Evolutionary conservation across 306 rosid genomes (phyloP), one percentile per base, ranked within the genome.

Genomic region (Dryas drummondii): DNA sequence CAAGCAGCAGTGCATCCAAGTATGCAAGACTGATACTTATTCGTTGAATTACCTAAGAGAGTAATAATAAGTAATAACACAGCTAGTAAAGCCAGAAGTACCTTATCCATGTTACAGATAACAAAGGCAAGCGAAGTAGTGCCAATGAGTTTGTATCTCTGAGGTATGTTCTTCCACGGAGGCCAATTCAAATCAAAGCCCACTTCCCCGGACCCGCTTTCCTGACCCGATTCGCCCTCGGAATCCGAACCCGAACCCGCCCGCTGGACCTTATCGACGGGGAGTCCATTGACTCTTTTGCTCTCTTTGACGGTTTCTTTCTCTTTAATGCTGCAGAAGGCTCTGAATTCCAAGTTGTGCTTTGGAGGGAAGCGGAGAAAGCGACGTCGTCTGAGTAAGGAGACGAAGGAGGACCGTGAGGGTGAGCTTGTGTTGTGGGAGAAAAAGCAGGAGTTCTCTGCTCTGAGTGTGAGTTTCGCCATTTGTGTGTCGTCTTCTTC

Each of bases 91-190:
- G 17, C 40, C 3, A 16, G 7, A 0, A 15, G 17, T 56, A 94
- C 99, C 97, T 96, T 96, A 69, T 96, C 98, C 99, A 96, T 96
- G 88, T 92, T 96, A 51, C 98, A 96, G 64, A 96, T 82, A 76
- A 96, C 89, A 45, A 96, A 92, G n/a, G 99, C 99, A 42, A 96
- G 89, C 5, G 99, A 86, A 0, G 97, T 92, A 40, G 97, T 89
- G 51, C 91, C 93, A 2, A 96, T 86, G 74, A 96, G 85, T 76
- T 90, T 92, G 85, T 92, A 94, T 76, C 99, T 87, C 53, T 75
- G 84, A 6, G 99, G 99, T 66, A 92, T 70, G 82, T 85, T 89
- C 90, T 89, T 85, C 98, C 99, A 92, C 32, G 99, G 97, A 15
- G 97, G 96, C 98, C 97, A 92, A 65, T 71, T 76, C 76, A 64